Conservation (phyloP, 805 yeast species). For the Komagataella phaffii region DNA sequence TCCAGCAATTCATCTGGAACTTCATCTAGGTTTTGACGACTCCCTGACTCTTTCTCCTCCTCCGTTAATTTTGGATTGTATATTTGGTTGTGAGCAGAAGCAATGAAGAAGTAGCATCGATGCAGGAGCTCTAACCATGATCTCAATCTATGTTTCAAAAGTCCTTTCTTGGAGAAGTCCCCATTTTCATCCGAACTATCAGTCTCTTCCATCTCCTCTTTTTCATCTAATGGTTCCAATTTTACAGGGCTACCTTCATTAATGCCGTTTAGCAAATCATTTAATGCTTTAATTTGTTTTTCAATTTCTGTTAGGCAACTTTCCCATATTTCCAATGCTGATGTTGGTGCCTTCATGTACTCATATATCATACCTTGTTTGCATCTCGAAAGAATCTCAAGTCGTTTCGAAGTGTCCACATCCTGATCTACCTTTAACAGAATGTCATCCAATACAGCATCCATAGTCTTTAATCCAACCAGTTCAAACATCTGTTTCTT, state of each 20-base stretch:
- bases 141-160: conserved; percentile 21
- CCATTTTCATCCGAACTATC: background rate
- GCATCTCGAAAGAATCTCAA: background rate
- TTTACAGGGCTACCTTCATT: background rate
- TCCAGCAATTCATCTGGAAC: conserved; percentile 10
- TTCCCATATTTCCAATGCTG: conserved; percentile 35
- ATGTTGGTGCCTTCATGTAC: conserved; percentile 31
- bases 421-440: conserved; percentile 39
- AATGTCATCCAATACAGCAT: conserved; percentile 57
- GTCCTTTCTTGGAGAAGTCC: background rate
- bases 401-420: conserved; percentile 8
- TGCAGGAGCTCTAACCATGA: conserved; percentile 52
- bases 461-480: conserved; percentile 33
- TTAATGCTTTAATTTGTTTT: conserved; percentile 8
- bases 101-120: conserved; percentile 66
- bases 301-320: conserved; percentile 22
- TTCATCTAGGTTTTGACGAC: conserved; percentile 4
- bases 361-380: conserved; percentile 58
- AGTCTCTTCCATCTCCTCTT: background rate
- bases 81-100: conserved; percentile 54
- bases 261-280: conserved; percentile 3
- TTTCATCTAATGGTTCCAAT: background rate
- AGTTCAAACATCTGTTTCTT: conserved; percentile 4
- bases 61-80: conserved; percentile 21
- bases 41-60: conserved; percentile 7